These are phyloP conservation scores for Calonectria crousiana DNA, from an alignment of 2,329 filamentous ascomycete genomes.

Conservation along the genomic window DNA sequence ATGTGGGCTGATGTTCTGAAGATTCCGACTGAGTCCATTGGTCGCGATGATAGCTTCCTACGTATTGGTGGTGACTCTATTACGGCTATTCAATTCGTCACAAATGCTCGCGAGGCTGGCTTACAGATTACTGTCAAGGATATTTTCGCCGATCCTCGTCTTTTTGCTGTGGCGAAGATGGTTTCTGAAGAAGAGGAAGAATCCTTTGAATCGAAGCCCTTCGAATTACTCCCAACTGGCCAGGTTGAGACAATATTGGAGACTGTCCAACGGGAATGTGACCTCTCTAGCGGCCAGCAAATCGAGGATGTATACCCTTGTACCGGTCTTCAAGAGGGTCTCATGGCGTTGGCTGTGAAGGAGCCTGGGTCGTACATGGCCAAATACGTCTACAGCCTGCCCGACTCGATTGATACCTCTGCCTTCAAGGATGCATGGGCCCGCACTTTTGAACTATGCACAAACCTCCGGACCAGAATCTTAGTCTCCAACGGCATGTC, in stretches of 20 bases:
- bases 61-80: constrained; percentile 62
- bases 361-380: constrained; percentile 23
- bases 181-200: constrained; percentile 26
- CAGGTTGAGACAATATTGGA: not conserved
- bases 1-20: constrained; percentile 54
- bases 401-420: not conserved
- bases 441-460: not conserved
- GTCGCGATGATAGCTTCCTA: constrained; percentile 60
- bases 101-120: constrained; percentile 53
- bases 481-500: not conserved
- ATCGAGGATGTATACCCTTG: constrained; percentile 43
- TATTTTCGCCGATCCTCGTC: constrained; percentile 49
- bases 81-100: constrained; percentile 61
- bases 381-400: constrained; percentile 5
- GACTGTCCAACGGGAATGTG: not conserved
- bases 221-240: not conserved
- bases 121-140: constrained; percentile 57
- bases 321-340: constrained; percentile 50
- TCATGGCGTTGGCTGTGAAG: constrained; percentile 41
- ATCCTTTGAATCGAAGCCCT: not conserved
- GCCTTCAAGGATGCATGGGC: not conserved
- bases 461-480: constrained; percentile 7
- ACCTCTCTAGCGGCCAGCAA: not conserved
- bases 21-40: constrained; percentile 43
- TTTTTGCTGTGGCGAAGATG: constrained; percentile 24